A percentile compares a stretch with the other conserved stretches of the same genome.
phyloP scores from a whole-genome alignment of 2,329 filamentous ascomycete genomes.

The Fonsecaea erecta region DNA sequence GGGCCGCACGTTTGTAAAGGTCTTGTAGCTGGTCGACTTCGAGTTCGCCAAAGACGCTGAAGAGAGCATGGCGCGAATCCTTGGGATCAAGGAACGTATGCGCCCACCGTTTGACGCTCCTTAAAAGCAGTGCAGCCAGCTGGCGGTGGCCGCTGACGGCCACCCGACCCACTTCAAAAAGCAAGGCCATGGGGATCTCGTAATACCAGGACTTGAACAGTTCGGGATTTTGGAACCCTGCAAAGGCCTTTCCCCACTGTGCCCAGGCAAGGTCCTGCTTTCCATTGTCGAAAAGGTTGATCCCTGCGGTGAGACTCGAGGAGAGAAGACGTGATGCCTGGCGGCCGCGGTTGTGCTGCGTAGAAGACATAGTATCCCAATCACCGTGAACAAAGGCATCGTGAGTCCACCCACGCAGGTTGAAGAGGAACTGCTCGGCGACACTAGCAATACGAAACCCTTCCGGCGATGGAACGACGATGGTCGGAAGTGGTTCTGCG shows the following conservation, averaged over 20 bases:
- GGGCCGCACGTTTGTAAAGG: slow-evolving; percentile 26
- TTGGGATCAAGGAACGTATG: slow-evolving; percentile 19
- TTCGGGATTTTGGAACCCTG: slow-evolving; percentile 26
- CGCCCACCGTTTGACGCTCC: slow-evolving; percentile 25
- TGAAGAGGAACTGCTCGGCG: slow-evolving; percentile 25
- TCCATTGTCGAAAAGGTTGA: slow-evolving; percentile 28
- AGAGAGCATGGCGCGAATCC: slow-evolving; percentile 29
- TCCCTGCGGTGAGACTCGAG: slow-evolving; percentile 23
- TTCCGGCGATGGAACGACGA: slow-evolving; percentile 16
- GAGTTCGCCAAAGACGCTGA: slow-evolving; percentile 28
- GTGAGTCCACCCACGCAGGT: slow-evolving; percentile 30
- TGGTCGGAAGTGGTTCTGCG: not conserved
- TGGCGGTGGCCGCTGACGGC: slow-evolving; percentile 23
- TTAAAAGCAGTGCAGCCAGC: slow-evolving; percentile 19
- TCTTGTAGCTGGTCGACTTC: slow-evolving; percentile 22
- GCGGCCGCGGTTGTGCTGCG: slow-evolving; percentile 23
- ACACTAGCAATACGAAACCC: slow-evolving; percentile 13
- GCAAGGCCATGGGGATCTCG: slow-evolving; percentile 32
- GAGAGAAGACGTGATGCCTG: slow-evolving; percentile 26
- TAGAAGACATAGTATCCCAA: slow-evolving; percentile 24
- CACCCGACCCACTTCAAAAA: slow-evolving; percentile 31
- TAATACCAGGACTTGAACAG: slow-evolving; percentile 34
- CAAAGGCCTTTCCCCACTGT: slow-evolving; percentile 26
- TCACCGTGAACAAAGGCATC: slow-evolving; percentile 26
- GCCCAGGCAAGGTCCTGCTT: slow-evolving; percentile 22